Evolutionary conservation across 2,329 filamentous ascomycete genomes (phyloP).

Genomic region (Aureobasidium sp.): DNA sequence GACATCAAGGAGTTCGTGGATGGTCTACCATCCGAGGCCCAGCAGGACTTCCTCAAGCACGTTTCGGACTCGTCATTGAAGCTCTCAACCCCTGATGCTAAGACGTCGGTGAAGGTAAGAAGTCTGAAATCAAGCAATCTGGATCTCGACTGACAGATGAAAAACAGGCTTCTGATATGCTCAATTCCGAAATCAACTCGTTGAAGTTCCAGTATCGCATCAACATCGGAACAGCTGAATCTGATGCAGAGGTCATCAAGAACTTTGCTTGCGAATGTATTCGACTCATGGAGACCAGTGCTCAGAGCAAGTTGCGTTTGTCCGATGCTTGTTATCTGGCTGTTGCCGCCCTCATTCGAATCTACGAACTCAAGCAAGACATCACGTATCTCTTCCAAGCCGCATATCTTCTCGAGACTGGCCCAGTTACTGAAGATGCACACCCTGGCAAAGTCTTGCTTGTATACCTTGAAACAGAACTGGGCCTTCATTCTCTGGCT

Average conservation of each 20-base stretch:
- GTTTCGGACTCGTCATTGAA: background rate
- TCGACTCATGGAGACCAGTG: slow-evolving; percentile 18
- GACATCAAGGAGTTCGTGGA: slow-evolving; percentile 13
- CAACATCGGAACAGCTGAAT: slow-evolving; percentile 13
- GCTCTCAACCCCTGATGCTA: background rate
- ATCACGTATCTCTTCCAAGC: slow-evolving; percentile 23
- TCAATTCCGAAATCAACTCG: slow-evolving; percentile 19
- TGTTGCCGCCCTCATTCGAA: slow-evolving; percentile 25
- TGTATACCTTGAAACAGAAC: slow-evolving; percentile 28
- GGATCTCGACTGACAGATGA: background rate
- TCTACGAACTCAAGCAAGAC: slow-evolving; percentile 19
- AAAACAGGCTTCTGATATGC: slow-evolving; percentile 14
- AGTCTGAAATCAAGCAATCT: fast-evolving
- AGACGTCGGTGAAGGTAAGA: background rate
- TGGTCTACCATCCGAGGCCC: background rate
- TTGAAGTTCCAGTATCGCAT: slow-evolving; percentile 21
- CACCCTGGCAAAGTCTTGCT: slow-evolving; percentile 29
- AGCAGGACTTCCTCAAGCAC: background rate
- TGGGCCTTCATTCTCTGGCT: slow-evolving; percentile 26
- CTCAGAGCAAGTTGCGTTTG: slow-evolving; percentile 18
- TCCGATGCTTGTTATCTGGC: slow-evolving; percentile 27
- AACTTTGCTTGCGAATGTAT: slow-evolving; percentile 22
- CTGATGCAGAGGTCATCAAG: slow-evolving; percentile 15
- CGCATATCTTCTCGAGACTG: slow-evolving; percentile 23
- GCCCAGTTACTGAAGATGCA: slow-evolving; percentile 14